These are phyloP conservation scores for Irpex lacteus DNA, from an alignment of 1,284 basidiomycete species.

Conservation along the genomic window DNA sequence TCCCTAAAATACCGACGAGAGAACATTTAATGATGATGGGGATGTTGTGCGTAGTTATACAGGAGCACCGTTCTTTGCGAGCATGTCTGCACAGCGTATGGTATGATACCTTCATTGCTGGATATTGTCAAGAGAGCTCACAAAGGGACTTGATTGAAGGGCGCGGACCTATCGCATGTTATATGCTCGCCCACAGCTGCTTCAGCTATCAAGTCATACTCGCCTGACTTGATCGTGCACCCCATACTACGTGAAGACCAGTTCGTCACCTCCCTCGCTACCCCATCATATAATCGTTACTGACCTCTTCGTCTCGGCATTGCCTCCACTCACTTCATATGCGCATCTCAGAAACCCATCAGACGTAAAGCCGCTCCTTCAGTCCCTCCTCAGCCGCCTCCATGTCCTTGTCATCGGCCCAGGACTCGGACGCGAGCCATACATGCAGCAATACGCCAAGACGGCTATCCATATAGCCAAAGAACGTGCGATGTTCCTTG, in stretches of 20 bases:
- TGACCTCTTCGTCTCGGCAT: background rate
- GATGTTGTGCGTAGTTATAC: conserved; percentile 64
- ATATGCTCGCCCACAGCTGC: conserved; percentile 93
- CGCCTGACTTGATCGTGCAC: conserved; percentile 95
- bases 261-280: conserved; percentile 33
- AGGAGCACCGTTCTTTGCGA: conserved; percentile 93
- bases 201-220: conserved; percentile 92
- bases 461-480: conserved; percentile 49
- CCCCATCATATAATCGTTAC: background rate
- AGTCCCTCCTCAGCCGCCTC: conserved; percentile 76
- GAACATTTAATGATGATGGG: background rate
- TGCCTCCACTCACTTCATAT: background rate
- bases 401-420: conserved; percentile 94
- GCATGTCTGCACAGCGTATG: conserved; percentile 83
- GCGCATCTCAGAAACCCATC: conserved; percentile 37
- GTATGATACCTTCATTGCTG: conserved; percentile 37
- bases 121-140: no score
- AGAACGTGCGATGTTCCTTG: conserved; percentile 69
- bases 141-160: conserved; percentile 41
- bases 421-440: conserved; percentile 84
- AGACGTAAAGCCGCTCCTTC: conserved; percentile 56
- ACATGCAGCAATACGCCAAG: conserved; percentile 82
- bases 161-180: conserved; percentile 93
- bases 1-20: background rate
- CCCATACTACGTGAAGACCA: conserved; percentile 73